Base-by-base conservation (phyloP, 495 filamentous ascomycete genomes). In the Cladorrhinum samala region DNA sequence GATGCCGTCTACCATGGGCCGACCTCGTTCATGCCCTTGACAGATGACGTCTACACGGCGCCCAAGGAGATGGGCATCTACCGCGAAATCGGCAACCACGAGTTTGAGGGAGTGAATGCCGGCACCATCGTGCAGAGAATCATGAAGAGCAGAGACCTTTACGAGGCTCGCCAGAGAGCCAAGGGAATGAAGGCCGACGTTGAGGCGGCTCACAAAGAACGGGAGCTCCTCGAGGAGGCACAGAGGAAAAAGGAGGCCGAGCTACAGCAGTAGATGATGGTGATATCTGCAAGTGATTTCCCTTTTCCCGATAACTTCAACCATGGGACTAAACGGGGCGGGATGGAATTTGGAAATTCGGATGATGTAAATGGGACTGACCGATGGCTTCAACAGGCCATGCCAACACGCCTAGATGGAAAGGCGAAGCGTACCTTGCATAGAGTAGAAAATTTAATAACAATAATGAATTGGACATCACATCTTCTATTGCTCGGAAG, bases 1-100 rank as follows among this genome's bases (percentile, higher is more conserved):
- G 74, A 86, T 62, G 84, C 81, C 3, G 90, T 99, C 48, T 99
- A 96, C 68, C 93, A 99, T 71, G 93, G 93, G 9, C 89, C 90
- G 1, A 97, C 94, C 0, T 81, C 86, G 18, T 95, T 95, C 66
- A 94, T 95, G 71, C 87, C 88, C 1, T 76, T 87, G 18, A 88
- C 83, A 21, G 86, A 89, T 60, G 91, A 97, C 66, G 89, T 91
- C 1, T 98, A 96, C 68, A 69, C 72, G 13, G 88, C 78, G 9
- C 83, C 91, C 16, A 89, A 88, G 66, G 73, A 76, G 59, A 81
- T 90, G 79, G 85, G 85, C 2, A 88, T 94, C 53, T 92, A 88
- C 75, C 77, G 75, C 36, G 82, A 90, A 63, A 81, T 89, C 8
- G 75, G 77, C 1, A 64, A 71, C 14, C 93, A 99, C 66, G 76